These are phyloP conservation scores for Trichoderma citrinoviride DNA, from an alignment of 2,329 filamentous ascomycete species.

Conservation along the genomic window DNA sequence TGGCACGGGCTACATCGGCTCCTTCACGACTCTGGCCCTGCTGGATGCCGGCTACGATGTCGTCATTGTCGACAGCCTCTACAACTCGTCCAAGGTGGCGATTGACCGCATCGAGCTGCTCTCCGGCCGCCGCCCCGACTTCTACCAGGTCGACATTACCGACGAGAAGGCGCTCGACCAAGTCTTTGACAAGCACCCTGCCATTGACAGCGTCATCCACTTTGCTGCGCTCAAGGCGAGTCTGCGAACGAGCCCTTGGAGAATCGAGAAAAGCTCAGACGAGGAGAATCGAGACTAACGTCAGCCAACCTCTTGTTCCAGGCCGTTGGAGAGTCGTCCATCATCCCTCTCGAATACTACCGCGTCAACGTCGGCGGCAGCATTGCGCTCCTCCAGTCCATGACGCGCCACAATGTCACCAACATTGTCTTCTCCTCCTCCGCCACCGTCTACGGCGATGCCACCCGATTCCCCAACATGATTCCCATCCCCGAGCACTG, in stretches of 20 bases:
- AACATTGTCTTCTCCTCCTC: constrained; percentile 99
- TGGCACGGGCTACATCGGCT: constrained; percentile 98
- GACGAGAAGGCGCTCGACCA: constrained; percentile 78
- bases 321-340: constrained; percentile 93
- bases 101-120: constrained; percentile 95
- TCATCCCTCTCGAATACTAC: constrained; percentile 97
- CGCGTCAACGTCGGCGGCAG: constrained; percentile 93
- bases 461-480: constrained; percentile 94
- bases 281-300: constrained; percentile 15
- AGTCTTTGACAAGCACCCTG: constrained; percentile 83
- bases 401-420: constrained; percentile 85
- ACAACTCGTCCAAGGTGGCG: constrained; percentile 91
- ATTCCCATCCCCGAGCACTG: constrained; percentile 97
- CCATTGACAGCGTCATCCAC: constrained; percentile 97
- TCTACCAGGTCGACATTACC: constrained; percentile 85
- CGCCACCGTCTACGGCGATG: constrained; percentile 97
- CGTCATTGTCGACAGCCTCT: constrained; percentile 92
- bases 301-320: constrained; percentile 36
- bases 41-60: constrained; percentile 95
- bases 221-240: constrained; percentile 93
- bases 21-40: constrained; percentile 88
- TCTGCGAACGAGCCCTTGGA: neutral
- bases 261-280: neutral
- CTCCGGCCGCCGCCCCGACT: constrained; percentile 79
- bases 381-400: constrained; percentile 78